Conservation (phyloP, 352 stramenopile genomes). For the Pythium pyrilobum region DNA sequence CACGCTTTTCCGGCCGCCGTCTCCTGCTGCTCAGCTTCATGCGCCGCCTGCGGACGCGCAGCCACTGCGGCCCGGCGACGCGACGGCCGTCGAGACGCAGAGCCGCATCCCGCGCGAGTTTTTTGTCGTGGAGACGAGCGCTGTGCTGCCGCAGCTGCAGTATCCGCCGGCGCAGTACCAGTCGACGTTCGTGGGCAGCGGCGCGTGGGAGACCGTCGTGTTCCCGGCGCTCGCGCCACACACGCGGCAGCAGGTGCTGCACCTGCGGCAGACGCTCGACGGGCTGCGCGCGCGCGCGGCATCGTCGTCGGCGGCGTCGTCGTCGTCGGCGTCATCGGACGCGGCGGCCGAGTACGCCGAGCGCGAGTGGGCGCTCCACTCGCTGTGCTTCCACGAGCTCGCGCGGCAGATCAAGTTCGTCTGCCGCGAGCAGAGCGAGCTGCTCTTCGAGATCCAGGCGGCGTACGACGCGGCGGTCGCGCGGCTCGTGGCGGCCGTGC, state of each 20-base stretch:
- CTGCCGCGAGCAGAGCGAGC: conserved; percentile 70
- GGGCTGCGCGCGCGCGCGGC: conserved; percentile 35
- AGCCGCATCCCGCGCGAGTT: conserved; percentile 65
- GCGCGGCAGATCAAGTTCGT: conserved; percentile 69
- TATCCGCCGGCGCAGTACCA: conserved; percentile 58
- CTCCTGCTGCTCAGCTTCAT: no score
- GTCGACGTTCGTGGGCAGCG: conserved; percentile 34
- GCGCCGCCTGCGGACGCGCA: no score
- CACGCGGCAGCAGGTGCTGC: conserved; percentile 65
- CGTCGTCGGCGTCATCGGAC: neutral
- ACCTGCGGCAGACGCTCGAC: conserved; percentile 53
- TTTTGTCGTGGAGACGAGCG: conserved; percentile 71
- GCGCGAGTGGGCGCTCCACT: conserved; percentile 60
- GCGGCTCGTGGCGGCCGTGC: conserved; percentile 13
- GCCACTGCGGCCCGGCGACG: neutral
- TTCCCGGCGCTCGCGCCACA: conserved; percentile 62
- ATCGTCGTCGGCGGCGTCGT: neutral
- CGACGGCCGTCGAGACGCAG: conserved; percentile 13
- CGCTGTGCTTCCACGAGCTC: conserved; percentile 71
- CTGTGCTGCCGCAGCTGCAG: conserved; percentile 38
- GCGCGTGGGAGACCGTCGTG: conserved; percentile 65
- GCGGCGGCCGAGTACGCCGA: conserved; percentile 39
- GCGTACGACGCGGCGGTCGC: conserved; percentile 39
- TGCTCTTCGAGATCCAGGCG: conserved; percentile 50
- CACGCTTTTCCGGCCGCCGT: neutral